These are phyloP conservation scores for Beauveria scarabaeidicola DNA, from an alignment of 2,329 filamentous ascomycete genomes.

Conservation along the genomic window DNA sequence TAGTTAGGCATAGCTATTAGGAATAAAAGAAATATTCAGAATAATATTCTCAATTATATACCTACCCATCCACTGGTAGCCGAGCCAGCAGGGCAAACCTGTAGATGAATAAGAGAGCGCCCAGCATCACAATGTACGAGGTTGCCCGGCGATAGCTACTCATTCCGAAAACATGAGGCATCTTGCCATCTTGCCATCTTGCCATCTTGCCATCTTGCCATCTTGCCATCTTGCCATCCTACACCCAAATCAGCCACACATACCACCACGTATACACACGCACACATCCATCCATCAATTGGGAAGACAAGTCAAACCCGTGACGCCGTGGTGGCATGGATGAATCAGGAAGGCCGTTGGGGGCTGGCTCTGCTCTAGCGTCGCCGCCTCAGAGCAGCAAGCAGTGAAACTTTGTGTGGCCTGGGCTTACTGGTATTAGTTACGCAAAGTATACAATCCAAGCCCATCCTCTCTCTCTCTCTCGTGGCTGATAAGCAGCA, in stretches of 20 bases:
- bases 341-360: slow-evolving; percentile 9
- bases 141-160: neutral
- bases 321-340: neutral
- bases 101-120: neutral
- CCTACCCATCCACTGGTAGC: neutral
- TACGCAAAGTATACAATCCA: too few relatives aligned
- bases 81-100: neutral
- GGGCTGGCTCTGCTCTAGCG: neutral
- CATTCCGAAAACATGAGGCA: neutral
- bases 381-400: neutral
- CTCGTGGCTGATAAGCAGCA: neutral
- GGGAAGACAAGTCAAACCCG: neutral
- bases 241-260: neutral
- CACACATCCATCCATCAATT: neutral
- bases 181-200: neutral
- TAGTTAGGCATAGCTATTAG: too few relatives aligned
- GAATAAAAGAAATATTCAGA: too few relatives aligned
- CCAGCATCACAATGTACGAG: neutral
- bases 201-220: neutral
- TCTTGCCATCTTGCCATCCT: neutral
- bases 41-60: too few relatives aligned
- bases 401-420: neutral
- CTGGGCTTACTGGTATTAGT: too few relatives aligned
- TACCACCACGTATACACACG: neutral
- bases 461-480: neutral